Percentiles rank a stretch among this genome's conserved stretches.
Conservation (phyloP, 768 basidiomycete genomes). For the Trametes gibbosa region DNA sequence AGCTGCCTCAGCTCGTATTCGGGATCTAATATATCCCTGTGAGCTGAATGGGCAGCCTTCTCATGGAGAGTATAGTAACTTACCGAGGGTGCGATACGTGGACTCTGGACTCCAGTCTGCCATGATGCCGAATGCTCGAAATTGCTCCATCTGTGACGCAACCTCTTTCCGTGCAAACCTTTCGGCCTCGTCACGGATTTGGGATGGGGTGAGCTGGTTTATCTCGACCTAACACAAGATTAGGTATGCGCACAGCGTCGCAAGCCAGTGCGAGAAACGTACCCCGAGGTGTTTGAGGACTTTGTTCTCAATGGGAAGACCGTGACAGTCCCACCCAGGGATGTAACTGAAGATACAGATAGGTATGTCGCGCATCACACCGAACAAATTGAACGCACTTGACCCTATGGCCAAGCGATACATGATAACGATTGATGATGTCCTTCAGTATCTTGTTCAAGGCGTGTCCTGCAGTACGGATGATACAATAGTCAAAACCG, state of each 20-base stretch:
- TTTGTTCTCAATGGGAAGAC: constrained; percentile 95
- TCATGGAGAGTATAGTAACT: constrained; percentile 5
- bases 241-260: background rate
- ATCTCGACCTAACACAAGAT: constrained; percentile 13
- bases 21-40: constrained; percentile 54
- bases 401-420: constrained; percentile 72
- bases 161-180: constrained; percentile 74
- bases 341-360: constrained; percentile 57
- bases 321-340: constrained; percentile 98
- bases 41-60: background rate
- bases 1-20: constrained; percentile 88
- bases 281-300: constrained; percentile 77
- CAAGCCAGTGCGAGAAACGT: constrained; percentile 20
- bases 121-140: constrained; percentile 84
- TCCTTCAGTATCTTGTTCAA: constrained; percentile 97
- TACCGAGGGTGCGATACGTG: constrained; percentile 87
- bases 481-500: background rate
- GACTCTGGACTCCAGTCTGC: constrained; percentile 75
- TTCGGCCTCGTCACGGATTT: constrained; percentile 69
- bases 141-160: constrained; percentile 72
- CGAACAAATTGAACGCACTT: constrained; percentile 54
- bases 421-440: constrained; percentile 86
- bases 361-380: background rate
- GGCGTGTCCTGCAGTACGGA: constrained; percentile 69
- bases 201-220: constrained; percentile 23